Evolutionary conservation across 2,329 filamentous ascomycete genomes (phyloP).

Genomic region (Trichoderma sp.): DNA sequence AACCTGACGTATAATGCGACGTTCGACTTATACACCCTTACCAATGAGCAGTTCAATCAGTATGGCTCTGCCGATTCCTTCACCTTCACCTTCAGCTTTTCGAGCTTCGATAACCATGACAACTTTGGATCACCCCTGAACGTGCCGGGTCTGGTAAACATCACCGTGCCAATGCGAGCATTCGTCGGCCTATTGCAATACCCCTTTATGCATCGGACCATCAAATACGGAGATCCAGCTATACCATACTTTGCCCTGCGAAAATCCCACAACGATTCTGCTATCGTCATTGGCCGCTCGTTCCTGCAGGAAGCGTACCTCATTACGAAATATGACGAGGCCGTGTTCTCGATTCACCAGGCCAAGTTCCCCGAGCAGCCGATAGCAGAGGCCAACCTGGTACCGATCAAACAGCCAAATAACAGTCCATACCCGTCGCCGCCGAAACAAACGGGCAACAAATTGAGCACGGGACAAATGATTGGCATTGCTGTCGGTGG

Average conservation of each 20-base stretch:
- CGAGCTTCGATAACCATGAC: conserved; percentile 57
- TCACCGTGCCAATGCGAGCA: conserved; percentile 55
- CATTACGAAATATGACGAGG: conserved; percentile 58
- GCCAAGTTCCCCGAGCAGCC: conserved; percentile 54
- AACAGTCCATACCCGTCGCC: conserved; percentile 53
- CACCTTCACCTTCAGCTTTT: conserved; percentile 60
- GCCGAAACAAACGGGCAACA: conserved; percentile 15
- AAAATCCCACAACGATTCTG: conserved; percentile 53
- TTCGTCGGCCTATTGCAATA: conserved; percentile 55
- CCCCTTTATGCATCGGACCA: conserved; percentile 49
- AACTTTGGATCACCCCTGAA: conserved; percentile 54
- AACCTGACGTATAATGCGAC: conserved; percentile 66
- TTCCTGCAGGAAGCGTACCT: conserved; percentile 72
- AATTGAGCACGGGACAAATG: conserved; percentile 47
- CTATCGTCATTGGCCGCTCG: conserved; percentile 65
- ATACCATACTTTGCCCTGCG: conserved; percentile 68
- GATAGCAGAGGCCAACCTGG: conserved; percentile 45
- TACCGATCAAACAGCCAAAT: conserved; percentile 46
- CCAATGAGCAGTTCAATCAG: conserved; percentile 55
- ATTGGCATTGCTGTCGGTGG: conserved; percentile 52
- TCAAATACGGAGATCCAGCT: conserved; percentile 49
- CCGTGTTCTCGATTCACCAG: conserved; percentile 57
- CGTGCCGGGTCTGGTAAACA: conserved; percentile 57
- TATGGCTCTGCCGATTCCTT: conserved; percentile 50
- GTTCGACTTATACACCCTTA: conserved; percentile 66